A percentile compares a stretch with the other conserved stretches of the same genome.
These are phyloP conservation scores for Rhizopogon roseolus DNA, from an alignment of 768 basidiomycete species.

Conservation along the genomic window DNA sequence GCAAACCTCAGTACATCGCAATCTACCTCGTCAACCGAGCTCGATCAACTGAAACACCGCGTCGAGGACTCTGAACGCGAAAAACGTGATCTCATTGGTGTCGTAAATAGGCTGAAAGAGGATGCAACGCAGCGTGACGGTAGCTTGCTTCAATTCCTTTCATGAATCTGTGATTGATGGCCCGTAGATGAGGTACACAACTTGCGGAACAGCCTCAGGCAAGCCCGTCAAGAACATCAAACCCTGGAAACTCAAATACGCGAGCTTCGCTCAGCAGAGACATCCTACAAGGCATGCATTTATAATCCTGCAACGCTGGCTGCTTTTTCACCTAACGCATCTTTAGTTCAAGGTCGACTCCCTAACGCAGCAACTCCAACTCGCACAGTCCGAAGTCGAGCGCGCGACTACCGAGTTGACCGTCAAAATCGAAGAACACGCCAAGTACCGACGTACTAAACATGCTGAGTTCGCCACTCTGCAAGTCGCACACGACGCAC, in stretches of 20 bases:
- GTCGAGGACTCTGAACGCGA: conserved; percentile 80
- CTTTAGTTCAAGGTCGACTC: conserved; percentile 82
- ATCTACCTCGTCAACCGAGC: conserved; percentile 56
- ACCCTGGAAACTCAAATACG: conserved; percentile 61
- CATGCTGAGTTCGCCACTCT: conserved; percentile 73
- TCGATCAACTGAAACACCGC: conserved; percentile 52
- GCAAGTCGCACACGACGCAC: conserved; percentile 72
- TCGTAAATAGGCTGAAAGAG: conserved; percentile 79
- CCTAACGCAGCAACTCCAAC: conserved; percentile 73
- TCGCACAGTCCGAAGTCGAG: conserved; percentile 72
- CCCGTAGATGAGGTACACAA: conserved; percentile 64
- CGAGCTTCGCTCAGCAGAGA: conserved; percentile 70
- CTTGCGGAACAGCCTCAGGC: conserved; percentile 64
- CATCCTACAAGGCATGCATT: conserved; percentile 64
- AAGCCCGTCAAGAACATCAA: conserved; percentile 71
- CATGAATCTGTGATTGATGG: background rate
- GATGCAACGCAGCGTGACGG: conserved; percentile 73
- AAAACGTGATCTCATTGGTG: conserved; percentile 83
- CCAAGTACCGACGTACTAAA: conserved; percentile 77
- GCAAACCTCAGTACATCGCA: conserved; percentile 53
- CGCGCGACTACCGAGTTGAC: conserved; percentile 66
- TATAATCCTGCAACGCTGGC: background rate
- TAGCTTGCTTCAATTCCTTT: conserved; percentile 27
- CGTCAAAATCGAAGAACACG: conserved; percentile 75
- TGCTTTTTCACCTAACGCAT: background rate